Percentiles rank a stretch among this genome's conserved stretches.
phyloP scores from a whole-genome alignment of 176 grass and related monocot species.

The Pontederia paniculata region DNA sequence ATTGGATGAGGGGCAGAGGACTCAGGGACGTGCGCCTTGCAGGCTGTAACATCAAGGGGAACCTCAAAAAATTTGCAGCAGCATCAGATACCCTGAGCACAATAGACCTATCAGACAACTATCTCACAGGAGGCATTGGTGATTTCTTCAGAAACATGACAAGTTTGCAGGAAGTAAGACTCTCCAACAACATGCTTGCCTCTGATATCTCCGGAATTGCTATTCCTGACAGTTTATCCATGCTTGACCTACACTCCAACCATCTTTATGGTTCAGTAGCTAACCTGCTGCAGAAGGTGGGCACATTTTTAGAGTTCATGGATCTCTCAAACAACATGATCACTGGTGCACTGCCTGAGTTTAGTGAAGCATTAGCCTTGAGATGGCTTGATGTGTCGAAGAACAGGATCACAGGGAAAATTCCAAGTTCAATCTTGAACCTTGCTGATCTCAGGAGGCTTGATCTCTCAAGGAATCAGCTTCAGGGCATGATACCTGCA shows the following conservation, averaged over 20 bases:
- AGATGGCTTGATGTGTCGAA: slow-evolving; percentile 48
- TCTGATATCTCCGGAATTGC: not conserved
- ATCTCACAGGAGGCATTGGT: slow-evolving; percentile 36
- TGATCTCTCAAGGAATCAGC: slow-evolving; percentile 48
- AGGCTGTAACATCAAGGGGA: slow-evolving; percentile 28
- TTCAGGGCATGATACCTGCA: slow-evolving; percentile 43
- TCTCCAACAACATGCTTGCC: slow-evolving; percentile 1
- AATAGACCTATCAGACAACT: slow-evolving; percentile 56
- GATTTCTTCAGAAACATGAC: slow-evolving; percentile 46
- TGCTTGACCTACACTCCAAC: slow-evolving; percentile 15
- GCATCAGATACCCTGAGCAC: slow-evolving; percentile 30
- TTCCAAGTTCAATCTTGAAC: slow-evolving; percentile 48
- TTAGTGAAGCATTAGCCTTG: slow-evolving; percentile 15
- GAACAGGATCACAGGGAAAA: slow-evolving; percentile 47
- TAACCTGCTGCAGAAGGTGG: not conserved
- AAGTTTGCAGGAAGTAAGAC: not conserved
- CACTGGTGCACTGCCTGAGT: slow-evolving; percentile 41
- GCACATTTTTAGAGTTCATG: slow-evolving; percentile 19
- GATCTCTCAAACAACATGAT: slow-evolving; percentile 62
- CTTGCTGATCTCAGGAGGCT: slow-evolving; percentile 31
- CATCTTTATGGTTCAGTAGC: slow-evolving; percentile 10
- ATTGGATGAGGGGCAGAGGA: slow-evolving; percentile 32
- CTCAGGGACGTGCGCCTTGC: slow-evolving; percentile 36
- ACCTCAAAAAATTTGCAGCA: slow-evolving; percentile 11
- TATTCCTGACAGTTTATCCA: slow-evolving; percentile 17